phyloP scores from a whole-genome alignment of 495 filamentous ascomycete genomes.

The Aspergillus avenaceus region DNA sequence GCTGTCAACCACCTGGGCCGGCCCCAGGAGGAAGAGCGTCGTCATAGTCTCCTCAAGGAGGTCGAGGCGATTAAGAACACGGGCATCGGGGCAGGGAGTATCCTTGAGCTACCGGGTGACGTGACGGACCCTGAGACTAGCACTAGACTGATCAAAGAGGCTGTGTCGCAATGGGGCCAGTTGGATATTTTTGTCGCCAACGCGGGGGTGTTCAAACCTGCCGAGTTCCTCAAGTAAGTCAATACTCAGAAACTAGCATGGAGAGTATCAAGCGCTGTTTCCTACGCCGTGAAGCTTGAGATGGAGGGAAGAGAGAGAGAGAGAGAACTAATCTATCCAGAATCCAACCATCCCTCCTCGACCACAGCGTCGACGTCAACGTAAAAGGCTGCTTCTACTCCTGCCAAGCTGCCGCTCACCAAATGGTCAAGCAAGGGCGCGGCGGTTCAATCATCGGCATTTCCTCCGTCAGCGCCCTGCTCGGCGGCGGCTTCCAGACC shows the following conservation, averaged over 20 bases:
- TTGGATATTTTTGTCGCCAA: slow-evolving; percentile 78
- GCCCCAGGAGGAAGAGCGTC: slow-evolving; percentile 39
- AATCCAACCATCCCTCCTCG: slow-evolving; percentile 33
- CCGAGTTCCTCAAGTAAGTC: slow-evolving; percentile 62
- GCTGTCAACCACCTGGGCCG: slow-evolving; percentile 63
- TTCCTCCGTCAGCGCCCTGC: slow-evolving; percentile 38
- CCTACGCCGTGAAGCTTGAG: background rate
- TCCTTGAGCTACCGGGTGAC: slow-evolving; percentile 57
- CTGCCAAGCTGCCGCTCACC: slow-evolving; percentile 41
- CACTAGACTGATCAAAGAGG: slow-evolving; percentile 43
- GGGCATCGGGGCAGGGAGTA: slow-evolving; percentile 46
- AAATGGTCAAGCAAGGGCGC: slow-evolving; percentile 28
- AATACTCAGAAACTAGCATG: too few species aligned
- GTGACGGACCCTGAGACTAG: slow-evolving; percentile 56
- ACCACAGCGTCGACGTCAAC: slow-evolving; percentile 44
- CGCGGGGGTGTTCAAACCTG: slow-evolving; percentile 78
- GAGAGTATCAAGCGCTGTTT: too few species aligned
- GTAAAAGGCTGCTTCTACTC: slow-evolving; percentile 72
- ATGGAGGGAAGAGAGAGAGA: background rate
- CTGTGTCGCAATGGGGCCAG: slow-evolving; percentile 50
- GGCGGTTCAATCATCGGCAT: slow-evolving; percentile 48
- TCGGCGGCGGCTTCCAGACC: slow-evolving; percentile 26
- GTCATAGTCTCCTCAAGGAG: slow-evolving; percentile 46
- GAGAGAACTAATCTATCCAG: slow-evolving; percentile 10
- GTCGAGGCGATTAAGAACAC: slow-evolving; percentile 26